phyloP scores from a whole-genome alignment of 2,329 filamentous ascomycete genomes.

The Blastomyces parvus region DNA sequence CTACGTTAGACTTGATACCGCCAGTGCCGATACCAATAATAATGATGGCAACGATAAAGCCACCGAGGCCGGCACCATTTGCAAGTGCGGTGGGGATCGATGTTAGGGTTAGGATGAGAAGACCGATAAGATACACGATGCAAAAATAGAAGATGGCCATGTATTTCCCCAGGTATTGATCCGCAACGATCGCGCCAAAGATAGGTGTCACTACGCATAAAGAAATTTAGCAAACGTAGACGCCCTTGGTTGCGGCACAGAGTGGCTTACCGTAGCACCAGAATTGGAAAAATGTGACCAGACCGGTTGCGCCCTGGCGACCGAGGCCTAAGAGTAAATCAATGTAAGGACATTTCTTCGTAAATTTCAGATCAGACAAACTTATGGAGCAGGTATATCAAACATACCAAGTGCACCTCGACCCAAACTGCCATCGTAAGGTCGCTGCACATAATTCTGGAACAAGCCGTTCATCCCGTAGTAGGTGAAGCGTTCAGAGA shows the following conservation, averaged over 20 bases:
- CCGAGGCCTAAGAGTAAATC: constrained; percentile 21
- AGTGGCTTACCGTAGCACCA: constrained; percentile 41
- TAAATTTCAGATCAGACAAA: neutral
- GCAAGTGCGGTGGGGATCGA: constrained; percentile 45
- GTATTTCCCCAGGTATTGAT: constrained; percentile 53
- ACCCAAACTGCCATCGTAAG: constrained; percentile 31
- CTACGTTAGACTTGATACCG: constrained; percentile 58
- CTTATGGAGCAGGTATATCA: neutral
- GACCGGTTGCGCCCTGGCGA: constrained; percentile 39
- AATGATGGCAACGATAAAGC: constrained; percentile 49
- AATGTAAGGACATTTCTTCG: constrained; percentile 5
- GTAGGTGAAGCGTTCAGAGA: constrained; percentile 51
- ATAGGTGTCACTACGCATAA: constrained; percentile 43
- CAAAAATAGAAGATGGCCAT: constrained; percentile 51
- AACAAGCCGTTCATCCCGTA: constrained; percentile 47
- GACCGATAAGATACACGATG: constrained; percentile 49
- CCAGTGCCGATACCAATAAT: constrained; percentile 58
- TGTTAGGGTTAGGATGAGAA: constrained; percentile 47
- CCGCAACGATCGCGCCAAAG: constrained; percentile 49
- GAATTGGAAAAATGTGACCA: constrained; percentile 47
- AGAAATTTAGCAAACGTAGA: neutral
- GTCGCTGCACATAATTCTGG: constrained; percentile 46
- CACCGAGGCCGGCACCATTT: constrained; percentile 43
- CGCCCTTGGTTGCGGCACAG: neutral
- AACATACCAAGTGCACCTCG: constrained; percentile 34